A percentile compares a stretch with the other conserved stretches of the same genome.
Evolutionary conservation across 2,329 filamentous ascomycete species (phyloP).

Genomic region (Epichloe gansuensis): DNA sequence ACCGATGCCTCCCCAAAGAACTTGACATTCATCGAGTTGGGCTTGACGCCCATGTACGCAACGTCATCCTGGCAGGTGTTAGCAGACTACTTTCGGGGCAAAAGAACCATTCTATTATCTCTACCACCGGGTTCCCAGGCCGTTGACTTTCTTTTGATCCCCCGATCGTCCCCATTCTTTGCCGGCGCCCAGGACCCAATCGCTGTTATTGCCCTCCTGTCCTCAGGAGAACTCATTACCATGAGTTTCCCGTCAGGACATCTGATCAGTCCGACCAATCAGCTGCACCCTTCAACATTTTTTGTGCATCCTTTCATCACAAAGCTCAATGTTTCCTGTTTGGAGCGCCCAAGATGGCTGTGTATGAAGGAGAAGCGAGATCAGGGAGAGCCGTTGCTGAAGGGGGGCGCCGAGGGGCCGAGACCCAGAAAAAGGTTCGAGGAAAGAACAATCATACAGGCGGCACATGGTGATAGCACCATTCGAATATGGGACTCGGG

Average conservation of each 20-base stretch:
- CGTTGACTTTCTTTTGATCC: conserved; percentile 70
- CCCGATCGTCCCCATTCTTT: conserved; percentile 73
- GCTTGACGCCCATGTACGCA: conserved; percentile 76
- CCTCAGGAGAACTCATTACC: conserved; percentile 79
- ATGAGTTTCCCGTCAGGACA: conserved; percentile 87
- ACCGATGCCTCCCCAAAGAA: conserved; percentile 57
- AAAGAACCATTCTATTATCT: conserved; percentile 55
- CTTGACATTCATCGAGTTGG: conserved; percentile 80
- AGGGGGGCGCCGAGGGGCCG: conserved; percentile 67
- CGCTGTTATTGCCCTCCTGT: conserved; percentile 64
- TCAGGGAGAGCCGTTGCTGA: conserved; percentile 64
- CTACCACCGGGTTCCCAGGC: conserved; percentile 69
- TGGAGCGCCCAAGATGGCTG: conserved; percentile 75
- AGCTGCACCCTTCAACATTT: conserved; percentile 75
- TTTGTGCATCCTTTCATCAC: conserved; percentile 85
- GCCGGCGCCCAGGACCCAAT: conserved; percentile 82
- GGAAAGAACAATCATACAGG: conserved; percentile 70
- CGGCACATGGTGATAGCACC: conserved; percentile 80
- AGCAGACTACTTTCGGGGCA: conserved; percentile 66
- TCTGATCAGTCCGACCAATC: conserved; percentile 82
- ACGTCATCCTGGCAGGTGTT: conserved; percentile 84
- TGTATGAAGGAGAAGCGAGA: conserved; percentile 76
- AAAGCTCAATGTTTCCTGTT: conserved; percentile 54
- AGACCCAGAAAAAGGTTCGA: conserved; percentile 66
- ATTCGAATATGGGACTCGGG: conserved; percentile 90